Evolutionary conservation across 176 grass and related monocot genomes (phyloP), one percentile per base, ranked within the genome.

Genomic region (Urochloa ruziziensis): DNA sequence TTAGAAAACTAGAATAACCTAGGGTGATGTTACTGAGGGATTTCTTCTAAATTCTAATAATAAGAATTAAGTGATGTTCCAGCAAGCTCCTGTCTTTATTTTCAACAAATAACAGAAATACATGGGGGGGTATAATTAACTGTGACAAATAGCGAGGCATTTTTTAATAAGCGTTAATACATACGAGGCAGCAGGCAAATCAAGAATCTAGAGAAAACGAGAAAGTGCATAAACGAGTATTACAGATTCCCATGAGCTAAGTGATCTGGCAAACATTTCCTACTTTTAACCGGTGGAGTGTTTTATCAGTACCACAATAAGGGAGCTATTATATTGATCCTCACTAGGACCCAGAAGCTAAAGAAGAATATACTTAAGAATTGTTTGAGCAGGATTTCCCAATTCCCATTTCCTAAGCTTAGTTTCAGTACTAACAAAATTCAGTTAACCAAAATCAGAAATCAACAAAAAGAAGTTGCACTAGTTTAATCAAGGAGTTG

Each of bases 41-140:
- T 14, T 27, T 81, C n/a, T 24, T 3, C 2, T 37, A 37, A 2
- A 3, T 11, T 4, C 40, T 68, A 56, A 56, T 56, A 81, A 39
- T 56, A 68, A 40, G 47, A 64, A 34, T 34, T 34, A 34, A 19
- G 17, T 19, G 29, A 35, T 51, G 14, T 28, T n/a, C 64, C 48
- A 13, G 10, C 35, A 43, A 36, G 30, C 18, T 33, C 16, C 27
- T 16, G 17, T 17, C 21, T n/a, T 78, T 78, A 23, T 32, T 48
- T 63, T 36, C 78, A 80, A 54, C 47, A 80, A 68, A 80, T 44
- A 67, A 51, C 23, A 29, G 10, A 67, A 43, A 28, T 6, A 62
- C 24, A n/a, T 17, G n/a, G 36, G 43, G 19, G 24, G 13, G 16
- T 28, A 62, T 43, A n/a, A n/a, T 16, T 15, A 73, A 33, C 6